Evolutionary conservation across 176 grass and related monocot species (phyloP).

Genomic region (Alloteropsis semialata): DNA sequence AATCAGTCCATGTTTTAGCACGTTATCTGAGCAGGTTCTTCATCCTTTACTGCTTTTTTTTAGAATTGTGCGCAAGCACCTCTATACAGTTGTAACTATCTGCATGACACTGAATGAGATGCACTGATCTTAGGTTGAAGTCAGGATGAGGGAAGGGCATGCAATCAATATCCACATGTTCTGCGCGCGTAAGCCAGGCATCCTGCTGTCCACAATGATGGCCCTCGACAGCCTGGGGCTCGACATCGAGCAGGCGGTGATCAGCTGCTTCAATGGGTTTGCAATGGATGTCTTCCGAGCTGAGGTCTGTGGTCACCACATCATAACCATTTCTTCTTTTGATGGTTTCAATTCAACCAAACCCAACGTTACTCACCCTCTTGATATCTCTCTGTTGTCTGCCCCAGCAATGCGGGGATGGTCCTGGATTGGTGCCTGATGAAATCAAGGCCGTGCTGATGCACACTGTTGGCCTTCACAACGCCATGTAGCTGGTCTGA

Average conservation of each 20-base stretch:
- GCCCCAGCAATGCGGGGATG: constrained; percentile 59
- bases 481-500: constrained; percentile 25
- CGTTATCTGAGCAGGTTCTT: background rate
- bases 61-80: background rate
- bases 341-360: background rate
- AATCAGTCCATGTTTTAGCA: background rate
- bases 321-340: background rate
- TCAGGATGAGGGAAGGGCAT: constrained; percentile 64
- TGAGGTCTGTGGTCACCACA: constrained; percentile 42
- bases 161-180: constrained; percentile 92
- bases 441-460: constrained; percentile 84
- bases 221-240: constrained; percentile 71
- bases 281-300: constrained; percentile 74
- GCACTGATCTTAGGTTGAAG: constrained; percentile 54
- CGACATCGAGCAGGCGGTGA: constrained; percentile 64
- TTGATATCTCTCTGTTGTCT: constrained; percentile 24
- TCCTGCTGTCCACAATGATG: constrained; percentile 62
- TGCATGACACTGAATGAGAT: background rate
- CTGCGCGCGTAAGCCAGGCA: constrained; percentile 57
- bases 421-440: constrained; percentile 53
- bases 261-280: constrained; percentile 80
- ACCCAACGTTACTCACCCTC: background rate
- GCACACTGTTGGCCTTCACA: constrained; percentile 52
- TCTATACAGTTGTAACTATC: background rate
- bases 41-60: background rate